Conservation (phyloP, 306 rosid species). For the Spatholobus suberectus region DNA sequence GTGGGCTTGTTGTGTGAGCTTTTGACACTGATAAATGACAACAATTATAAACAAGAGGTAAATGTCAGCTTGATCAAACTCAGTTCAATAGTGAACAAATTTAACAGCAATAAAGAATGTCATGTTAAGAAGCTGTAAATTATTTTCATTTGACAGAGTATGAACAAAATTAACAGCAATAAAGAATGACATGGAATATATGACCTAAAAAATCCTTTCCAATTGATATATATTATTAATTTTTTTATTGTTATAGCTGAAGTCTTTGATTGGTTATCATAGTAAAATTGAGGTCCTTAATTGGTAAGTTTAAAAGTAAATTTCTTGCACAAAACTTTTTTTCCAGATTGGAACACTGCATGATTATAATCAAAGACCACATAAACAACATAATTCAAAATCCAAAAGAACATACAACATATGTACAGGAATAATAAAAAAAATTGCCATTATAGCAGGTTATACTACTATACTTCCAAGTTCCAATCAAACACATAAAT, state of each 20-base stretch:
- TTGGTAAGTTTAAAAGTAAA: conserved; percentile 1
- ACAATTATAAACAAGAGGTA: conserved; percentile 19
- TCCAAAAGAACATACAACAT: conserved; percentile 13
- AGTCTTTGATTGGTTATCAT: not conserved
- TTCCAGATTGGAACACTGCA: not conserved
- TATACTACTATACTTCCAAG: not conserved
- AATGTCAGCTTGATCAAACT: conserved; percentile 33
- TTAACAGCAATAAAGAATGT: not conserved
- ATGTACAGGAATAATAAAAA: not conserved
- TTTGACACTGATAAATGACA: conserved; percentile 43
- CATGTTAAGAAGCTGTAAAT: conserved; percentile 4
- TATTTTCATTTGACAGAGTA: conserved; percentile 1
- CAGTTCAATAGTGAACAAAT: not conserved
- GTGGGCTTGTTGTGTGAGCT: conserved; percentile 52
- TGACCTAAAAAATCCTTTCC: not conserved
- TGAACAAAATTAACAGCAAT: not conserved
- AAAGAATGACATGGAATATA: not conserved
- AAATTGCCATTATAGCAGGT: not conserved
- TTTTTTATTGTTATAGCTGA: not conserved
- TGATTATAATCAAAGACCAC: not conserved
- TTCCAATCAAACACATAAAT: conserved; percentile 22
- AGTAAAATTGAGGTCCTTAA: conserved; percentile 13
- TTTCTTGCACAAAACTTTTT: not conserved
- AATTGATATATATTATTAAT: not conserved
- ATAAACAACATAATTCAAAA: not conserved